Evolutionary conservation across 305 asterid genomes (phyloP), one percentile per base, ranked within the genome.

Genomic region (Fraxinus sp.): DNA sequence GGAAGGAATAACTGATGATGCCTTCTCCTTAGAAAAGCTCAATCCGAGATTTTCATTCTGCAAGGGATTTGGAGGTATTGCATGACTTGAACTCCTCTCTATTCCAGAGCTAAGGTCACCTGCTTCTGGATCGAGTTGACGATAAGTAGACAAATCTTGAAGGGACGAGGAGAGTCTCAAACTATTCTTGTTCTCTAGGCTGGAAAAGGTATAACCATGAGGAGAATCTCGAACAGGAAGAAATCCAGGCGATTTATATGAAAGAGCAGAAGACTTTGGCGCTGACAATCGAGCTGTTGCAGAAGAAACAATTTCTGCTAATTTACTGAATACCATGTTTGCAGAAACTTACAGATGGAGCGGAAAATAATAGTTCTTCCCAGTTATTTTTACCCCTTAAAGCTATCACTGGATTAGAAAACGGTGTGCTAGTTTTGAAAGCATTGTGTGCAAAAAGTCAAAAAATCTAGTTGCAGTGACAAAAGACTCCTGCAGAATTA

Each of bases 121-220:
- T 57, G 49, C 89, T 88, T 93, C 97, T 76, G 88, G 86, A 88
- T 91, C 98, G 41, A 90, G 82, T 18, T 62, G 92, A 68, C 70
- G 86, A 83, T 93, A 94, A 73, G 92, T 84, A 79, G 99, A 91
- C 82, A 94, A 91, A 89, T 96, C 98, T 90, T 96, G 99, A 84
- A 96, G 98, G 82, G 99, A 96, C 22, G 94, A 84, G 28, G 97
- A 91, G 76, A 83, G 90, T 85, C 97, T 91, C 88, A 96, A 84
- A 88, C 83, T 87, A 79, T 85, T 86, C 84, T 85, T 92, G 79
- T 83, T 88, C 84, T 90, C 94, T 14, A 87, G 74, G 83, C 80
- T 81, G 57, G 88, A 78, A 86, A 86, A 72, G 78, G 83, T 62
- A 80, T 79, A 79, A 79, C 88, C 90, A 81, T 87, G 84, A 82